phyloP scores from a whole-genome alignment of 805 yeast species.

The Wickerhamomyces chambardii region DNA sequence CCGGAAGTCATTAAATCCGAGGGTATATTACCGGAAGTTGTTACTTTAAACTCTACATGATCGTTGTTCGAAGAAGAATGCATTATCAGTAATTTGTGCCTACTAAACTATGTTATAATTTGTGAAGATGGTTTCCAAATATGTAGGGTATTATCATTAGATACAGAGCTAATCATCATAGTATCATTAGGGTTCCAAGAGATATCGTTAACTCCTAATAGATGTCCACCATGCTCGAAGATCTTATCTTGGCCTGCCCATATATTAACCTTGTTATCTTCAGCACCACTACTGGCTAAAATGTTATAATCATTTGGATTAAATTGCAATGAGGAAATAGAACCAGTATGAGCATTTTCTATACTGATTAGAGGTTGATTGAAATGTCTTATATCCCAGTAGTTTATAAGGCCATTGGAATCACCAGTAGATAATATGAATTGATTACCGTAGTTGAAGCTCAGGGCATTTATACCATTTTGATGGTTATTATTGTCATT shows the following conservation, averaged over 20 bases:
- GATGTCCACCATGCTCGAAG: slow-evolving; percentile 81
- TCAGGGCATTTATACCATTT: slow-evolving; percentile 46
- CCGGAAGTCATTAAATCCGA: too few species aligned
- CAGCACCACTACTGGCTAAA: slow-evolving; percentile 58
- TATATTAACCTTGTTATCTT: slow-evolving; percentile 52
- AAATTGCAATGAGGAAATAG: slow-evolving; percentile 68
- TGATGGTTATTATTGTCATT: slow-evolving; percentile 8
- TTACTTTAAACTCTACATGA: too few species aligned
- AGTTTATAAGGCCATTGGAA: slow-evolving; percentile 38
- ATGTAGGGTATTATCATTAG: slow-evolving; percentile 83
- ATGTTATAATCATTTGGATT: slow-evolving; percentile 46
- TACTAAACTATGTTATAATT: too few species aligned
- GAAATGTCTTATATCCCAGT: slow-evolving; percentile 60
- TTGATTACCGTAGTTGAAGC: slow-evolving; percentile 49
- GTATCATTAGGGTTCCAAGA: slow-evolving; percentile 73
- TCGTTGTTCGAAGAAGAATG: too few species aligned
- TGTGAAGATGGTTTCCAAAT: slow-evolving; percentile 61
- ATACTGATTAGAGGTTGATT: slow-evolving; percentile 20
- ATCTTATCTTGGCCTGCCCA: slow-evolving; percentile 34
- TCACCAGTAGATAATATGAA: slow-evolving; percentile 63
- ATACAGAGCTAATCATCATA: slow-evolving; percentile 66
- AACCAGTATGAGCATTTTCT: slow-evolving; percentile 33
- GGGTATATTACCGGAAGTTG: too few species aligned
- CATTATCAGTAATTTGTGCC: too few species aligned
- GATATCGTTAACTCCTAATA: slow-evolving; percentile 77